Evolutionary conservation across 306 rosid species (phyloP), one percentile per base, ranked within the genome.

Genomic region (Alnus rubra): DNA sequence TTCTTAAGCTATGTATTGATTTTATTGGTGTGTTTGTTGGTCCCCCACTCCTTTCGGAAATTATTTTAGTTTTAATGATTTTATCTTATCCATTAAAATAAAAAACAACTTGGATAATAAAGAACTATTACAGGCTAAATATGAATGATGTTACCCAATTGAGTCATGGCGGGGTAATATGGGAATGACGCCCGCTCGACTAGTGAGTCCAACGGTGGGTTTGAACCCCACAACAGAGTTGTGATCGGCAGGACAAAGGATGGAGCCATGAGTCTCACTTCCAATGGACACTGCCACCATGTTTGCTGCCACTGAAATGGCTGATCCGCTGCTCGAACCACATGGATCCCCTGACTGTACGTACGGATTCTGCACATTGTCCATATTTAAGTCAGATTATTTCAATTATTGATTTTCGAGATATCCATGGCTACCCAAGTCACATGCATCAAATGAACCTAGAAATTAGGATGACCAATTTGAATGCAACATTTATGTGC

Each of bases 181-280:
- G 1, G 88, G 97, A 16, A 89, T 76, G 45, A 91, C 94, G 3
- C 92, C 94, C 0, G 86, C 92, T 1, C 91, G 87, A 77, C 97
- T 91, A 0, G 94, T 88, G 73, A 91, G 94, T 18, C 93, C 97
- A 37, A 91, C 86, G 0, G 93, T 91, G 52, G 94, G 94, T 81
- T 89, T 91, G 78, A 93, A 5, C 18, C 89, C 94, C 1, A 93
- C 97, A 28, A 93, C 94, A 0, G 92, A 92, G 81, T 85, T 92
- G 52, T 63, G 84, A 79, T 84, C 89, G 3, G 91, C 81, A n/a
- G 94, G 97, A 53, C 92, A 88, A 14, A 92, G 64, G 39, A 90
- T 82, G 0, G 93, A 90, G 56, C 91, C 92, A 64, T 86, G 77
- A 0, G 96, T 93, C 73, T 91, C 92, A 9, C 91, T 89, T 39